Base-by-base conservation (phyloP, 805 yeast species). In the Kodamaea leandrae region DNA sequence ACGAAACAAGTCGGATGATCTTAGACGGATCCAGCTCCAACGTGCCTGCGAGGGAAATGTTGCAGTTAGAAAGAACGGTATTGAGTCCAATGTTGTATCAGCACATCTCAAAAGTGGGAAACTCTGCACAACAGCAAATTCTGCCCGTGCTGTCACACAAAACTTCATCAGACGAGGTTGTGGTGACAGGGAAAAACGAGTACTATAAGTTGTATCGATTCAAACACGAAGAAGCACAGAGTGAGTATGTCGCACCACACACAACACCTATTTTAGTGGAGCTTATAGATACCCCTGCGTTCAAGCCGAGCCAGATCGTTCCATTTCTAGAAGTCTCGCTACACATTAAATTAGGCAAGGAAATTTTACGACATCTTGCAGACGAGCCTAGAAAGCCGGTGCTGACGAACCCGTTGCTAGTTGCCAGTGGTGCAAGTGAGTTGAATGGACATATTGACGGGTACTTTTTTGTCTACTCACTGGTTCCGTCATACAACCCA, bases 401-500 rank as follows among this genome's bases (percentile, higher is more conserved):
- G 0, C 71, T 77, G 9, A 81, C 87, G 4, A 80, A 78, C 39
- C 85, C 90, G 2, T 57, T 85, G 41, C 58, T 85, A 9, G 86
- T 82, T 3, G 91, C 88, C 4, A 80, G 87, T 27, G 93, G 93
- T 1, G 86, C 89, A 4, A 76, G 86, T 32, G 91, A 83, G 45
- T 60, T 85, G 50, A 83, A 85, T 54, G 90, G 89, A 4, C 70
- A 77, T 23, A 74, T 85, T n/a, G 83, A 83, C 55, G 91, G 90
- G 0, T 85, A 85, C 56, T 66, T 83, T 32, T 69, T 83, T 26
- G 79, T 82, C 35, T 85, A 83, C 57, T 75, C 82, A 41, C 82
- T 86, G 2, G 76, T 84, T 2, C 93, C 95, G 0, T 70, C 76
- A 16, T 50, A 66, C 23, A 67, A 66, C 36, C 87, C 87, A 1